Evolutionary conservation across 2,329 filamentous ascomycete genomes (phyloP), one percentile per base, ranked within the genome.

Genomic region (Cladophialophora bantiana): DNA sequence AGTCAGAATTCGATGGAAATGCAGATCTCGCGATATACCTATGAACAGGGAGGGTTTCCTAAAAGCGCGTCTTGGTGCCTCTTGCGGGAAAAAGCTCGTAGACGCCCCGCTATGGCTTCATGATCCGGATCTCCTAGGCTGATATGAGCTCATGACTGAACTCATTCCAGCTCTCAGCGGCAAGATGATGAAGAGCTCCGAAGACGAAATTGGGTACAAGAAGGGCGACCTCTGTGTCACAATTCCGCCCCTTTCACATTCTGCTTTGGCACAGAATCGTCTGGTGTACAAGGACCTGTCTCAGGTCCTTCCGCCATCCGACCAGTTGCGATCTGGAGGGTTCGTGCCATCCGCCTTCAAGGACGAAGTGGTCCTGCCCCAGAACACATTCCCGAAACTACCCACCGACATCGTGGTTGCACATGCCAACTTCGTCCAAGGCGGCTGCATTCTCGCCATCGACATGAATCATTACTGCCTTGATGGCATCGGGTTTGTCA

Each of bases 391-490:
- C 59, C 59, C 59, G 2, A 48, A 56, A 18, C 35, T 62, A 45
- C 59, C 59, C 32, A 45, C 59, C 59, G 73, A 75, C 38, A 67
- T 76, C 2, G 10, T 75, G 15, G 66, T 73, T 4, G 74, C 72
- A 2, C 74, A 76, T 50, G 74, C 71, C 42, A 75, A 76, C 50
- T 76, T 75, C 48, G 62, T 76, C 38, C 62, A 75, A 32, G 74
- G 74, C 7, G 58, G 58, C n/a, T 60, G 58, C n/a, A 60, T 60
- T 31, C 58, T 60, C 6, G 58, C 58, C 54, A 57, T 26, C 26
- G 26, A 26, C 26, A 26, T 26, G 3, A 26, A 26, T 26, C 26
- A 26, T 26, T 26, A 3, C 26, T 61, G 45, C 13, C 18, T 61
- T 52, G 59, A 61, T 38, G 59, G 59, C 7, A 7, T 61, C 5